These are phyloP conservation scores for Termitomyces heimii DNA, from an alignment of 768 basidiomycete species.

Conservation along the genomic window DNA sequence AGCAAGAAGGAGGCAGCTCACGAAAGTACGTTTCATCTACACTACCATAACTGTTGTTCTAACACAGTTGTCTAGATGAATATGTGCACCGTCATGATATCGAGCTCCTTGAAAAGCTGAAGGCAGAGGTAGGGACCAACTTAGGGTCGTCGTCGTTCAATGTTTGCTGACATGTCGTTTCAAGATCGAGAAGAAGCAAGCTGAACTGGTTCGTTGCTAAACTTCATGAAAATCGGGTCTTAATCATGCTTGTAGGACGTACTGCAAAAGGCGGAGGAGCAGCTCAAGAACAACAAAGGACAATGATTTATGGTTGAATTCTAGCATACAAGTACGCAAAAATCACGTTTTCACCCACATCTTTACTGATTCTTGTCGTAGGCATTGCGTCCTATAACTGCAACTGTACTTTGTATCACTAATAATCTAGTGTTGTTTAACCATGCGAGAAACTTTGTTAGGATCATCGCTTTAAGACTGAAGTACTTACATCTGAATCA, in stretches of 20 bases:
- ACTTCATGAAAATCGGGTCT: background rate
- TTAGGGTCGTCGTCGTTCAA: background rate
- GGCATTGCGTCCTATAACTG: background rate
- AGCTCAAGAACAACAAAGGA: constrained; percentile 17
- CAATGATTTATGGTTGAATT: background rate
- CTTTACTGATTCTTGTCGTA: background rate
- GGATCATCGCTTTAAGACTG: background rate
- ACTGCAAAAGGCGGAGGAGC: constrained; percentile 16
- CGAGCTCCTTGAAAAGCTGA: constrained; percentile 55
- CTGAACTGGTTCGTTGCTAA: constrained; percentile 24
- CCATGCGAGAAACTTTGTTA: background rate
- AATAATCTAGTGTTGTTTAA: background rate
- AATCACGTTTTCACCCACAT: no score
- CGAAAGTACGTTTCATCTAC: constrained; percentile 28
- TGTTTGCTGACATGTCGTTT: background rate
- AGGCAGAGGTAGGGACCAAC: constrained; percentile 36
- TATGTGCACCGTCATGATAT: constrained; percentile 55
- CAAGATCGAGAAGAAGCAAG: constrained; percentile 29
- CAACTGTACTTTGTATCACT: background rate
- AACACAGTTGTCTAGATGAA: constrained; percentile 39
- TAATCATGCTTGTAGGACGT: constrained; percentile 14
- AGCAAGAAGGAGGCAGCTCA: constrained; percentile 74
- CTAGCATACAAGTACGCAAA: background rate
- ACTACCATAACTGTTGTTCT: constrained; percentile 1
- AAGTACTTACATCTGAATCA: no score